Conservation (phyloP, 2,329 filamentous ascomycete genomes). For the Paraconiothyrium sp. region DNA sequence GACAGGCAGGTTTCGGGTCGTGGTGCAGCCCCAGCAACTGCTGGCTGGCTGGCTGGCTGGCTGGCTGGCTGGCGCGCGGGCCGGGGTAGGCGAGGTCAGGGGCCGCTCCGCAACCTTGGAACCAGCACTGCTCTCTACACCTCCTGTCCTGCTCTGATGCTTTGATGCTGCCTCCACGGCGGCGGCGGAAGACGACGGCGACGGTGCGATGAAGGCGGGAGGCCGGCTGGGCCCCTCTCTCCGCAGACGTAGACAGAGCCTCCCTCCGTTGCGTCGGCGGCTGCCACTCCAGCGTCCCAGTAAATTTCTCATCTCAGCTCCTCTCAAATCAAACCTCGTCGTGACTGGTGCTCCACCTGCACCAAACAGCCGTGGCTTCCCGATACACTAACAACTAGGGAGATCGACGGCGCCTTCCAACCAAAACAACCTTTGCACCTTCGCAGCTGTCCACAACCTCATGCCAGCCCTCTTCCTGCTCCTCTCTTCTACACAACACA, state of each 20-base stretch:
- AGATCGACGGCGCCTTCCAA: conserved; percentile 23
- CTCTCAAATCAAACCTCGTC: conserved; percentile 8
- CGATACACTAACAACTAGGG: conserved; percentile 24
- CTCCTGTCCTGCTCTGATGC: no score
- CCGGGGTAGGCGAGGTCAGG: no score
- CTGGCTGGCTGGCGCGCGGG: not conserved
- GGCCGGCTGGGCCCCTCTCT: conserved; percentile 30
- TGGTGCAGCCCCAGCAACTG: conserved; percentile 7
- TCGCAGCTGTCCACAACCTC: conserved; percentile 20
- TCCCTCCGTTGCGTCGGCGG: no score
- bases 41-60: not conserved
- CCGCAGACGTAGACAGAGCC: conserved; percentile 30
- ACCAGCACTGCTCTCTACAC: not conserved
- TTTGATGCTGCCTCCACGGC: no score
- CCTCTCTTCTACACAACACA: conserved; percentile 21
- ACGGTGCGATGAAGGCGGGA: conserved; percentile 41
- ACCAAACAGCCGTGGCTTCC: conserved; percentile 31
- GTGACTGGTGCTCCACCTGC: conserved; percentile 28
- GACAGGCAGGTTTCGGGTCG: not conserved
- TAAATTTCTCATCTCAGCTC: conserved; percentile 21
- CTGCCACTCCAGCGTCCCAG: conserved; percentile 17
- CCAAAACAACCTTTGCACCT: conserved; percentile 14
- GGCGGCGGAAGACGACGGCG: not conserved
- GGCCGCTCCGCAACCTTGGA: not conserved
- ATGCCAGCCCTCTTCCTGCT: conserved; percentile 20